These are phyloP conservation scores for Fusarium metavorans DNA, from an alignment of 2,329 filamentous ascomycete genomes.

Conservation along the genomic window DNA sequence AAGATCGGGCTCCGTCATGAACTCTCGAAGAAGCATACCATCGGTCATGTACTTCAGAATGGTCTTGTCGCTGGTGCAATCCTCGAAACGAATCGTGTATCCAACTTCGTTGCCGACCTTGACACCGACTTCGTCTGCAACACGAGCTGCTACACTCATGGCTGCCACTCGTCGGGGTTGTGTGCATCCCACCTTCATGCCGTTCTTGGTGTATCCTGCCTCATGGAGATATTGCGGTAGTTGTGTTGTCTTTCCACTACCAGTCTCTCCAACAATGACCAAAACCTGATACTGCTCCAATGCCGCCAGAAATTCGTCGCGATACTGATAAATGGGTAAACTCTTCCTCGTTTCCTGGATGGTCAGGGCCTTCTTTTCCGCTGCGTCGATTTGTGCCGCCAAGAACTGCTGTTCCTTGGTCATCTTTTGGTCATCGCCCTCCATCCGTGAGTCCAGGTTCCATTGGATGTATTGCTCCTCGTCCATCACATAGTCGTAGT, in stretches of 20 bases:
- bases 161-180: conserved; percentile 95
- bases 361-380: conserved; percentile 86
- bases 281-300: conserved; percentile 88
- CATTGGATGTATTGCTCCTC: conserved; percentile 89
- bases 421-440: conserved; percentile 77
- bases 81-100: conserved; percentile 95
- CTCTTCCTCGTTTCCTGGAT: conserved; percentile 94
- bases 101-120: conserved; percentile 93
- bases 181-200: conserved; percentile 89
- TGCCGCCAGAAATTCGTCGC: conserved; percentile 87
- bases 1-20: conserved; percentile 89
- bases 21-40: conserved; percentile 91
- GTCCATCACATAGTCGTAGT: conserved; percentile 95
- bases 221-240: conserved; percentile 94
- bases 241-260: conserved; percentile 95
- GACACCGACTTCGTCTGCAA: conserved; percentile 92
- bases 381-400: conserved; percentile 85
- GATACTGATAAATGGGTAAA: conserved; percentile 89
- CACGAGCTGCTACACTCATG: conserved; percentile 97
- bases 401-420: conserved; percentile 84
- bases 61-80: conserved; percentile 91
- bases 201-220: conserved; percentile 86
- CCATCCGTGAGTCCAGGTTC: conserved; percentile 78
- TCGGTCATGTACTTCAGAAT: conserved; percentile 97
- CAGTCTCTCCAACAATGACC: conserved; percentile 94